Base-by-base conservation (phyloP, 495 filamentous ascomycete species). In the Tuber borchii region DNA sequence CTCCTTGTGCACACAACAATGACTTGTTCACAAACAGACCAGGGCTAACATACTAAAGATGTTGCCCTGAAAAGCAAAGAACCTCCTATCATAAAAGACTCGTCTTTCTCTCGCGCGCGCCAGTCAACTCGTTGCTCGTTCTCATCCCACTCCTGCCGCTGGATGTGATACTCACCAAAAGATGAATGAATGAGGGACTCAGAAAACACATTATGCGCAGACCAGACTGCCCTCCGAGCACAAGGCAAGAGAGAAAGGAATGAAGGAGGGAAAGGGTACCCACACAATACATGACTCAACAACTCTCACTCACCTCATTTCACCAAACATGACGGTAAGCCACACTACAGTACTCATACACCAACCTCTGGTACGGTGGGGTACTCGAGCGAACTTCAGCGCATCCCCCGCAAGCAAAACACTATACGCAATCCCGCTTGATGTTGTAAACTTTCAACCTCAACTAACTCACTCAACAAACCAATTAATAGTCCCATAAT, bases 11-110 rank as follows among this genome's bases (percentile, higher is more conserved):
- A 65, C 51, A 31, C 26, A 65, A 65, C 56, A 65, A 65, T 65
- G 56, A 65, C 56, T 65, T 65, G 56, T 65, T 65, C 56, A 65
- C 26, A 65, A 65, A 65, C 26, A 65, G 56, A 65, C 56, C 56
- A 65, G 34, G 56, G 56, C 26, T 65, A 65, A 10, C 56, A 34
- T 16, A 4, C 17, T 3, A 65, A 65, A 34, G 26, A 34, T 12
- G 26, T 65, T 65, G 56, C 56, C 56, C 56, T 65, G 14, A 65
- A 34, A 65, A 65, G 56, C 56, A 65, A 65, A 19, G 56, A 65
- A 65, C 5, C 26, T 34, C 56, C 56, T 65, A 65, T 65, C 56
- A 65, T 65, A 65, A 65, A 65, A 65, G 56, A 65, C 56, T 65
- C 56, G 56, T 65, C 31, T 1, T 56, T 65, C 42, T 1, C 42